Evolutionary conservation across 345 rosid species (phyloP).

Genomic region (Syzygium jambos): DNA sequence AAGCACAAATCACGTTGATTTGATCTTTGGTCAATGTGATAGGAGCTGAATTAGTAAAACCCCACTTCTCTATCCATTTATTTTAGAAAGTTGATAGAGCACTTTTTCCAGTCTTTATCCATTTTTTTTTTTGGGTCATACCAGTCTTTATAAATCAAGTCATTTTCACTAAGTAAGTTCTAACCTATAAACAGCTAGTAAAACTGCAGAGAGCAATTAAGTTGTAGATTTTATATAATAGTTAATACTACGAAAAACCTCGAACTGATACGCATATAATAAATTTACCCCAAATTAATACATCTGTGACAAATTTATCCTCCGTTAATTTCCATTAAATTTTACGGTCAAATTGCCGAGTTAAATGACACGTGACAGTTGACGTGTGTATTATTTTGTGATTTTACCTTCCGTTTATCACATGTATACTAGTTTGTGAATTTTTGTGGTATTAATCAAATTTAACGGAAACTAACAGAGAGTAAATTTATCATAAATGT

Average conservation of each 20-base stretch:
- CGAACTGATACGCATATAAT: no score
- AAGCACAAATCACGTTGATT: not conserved
- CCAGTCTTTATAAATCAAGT: not conserved
- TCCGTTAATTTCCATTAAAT: rapidly evolving
- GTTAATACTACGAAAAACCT: no score
- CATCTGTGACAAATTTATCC: rapidly evolving
- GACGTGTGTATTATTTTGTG: rapidly evolving
- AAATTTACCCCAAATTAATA: no score
- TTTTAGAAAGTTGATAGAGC: not conserved
- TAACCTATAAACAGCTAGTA: not conserved
- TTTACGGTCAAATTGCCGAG: rapidly evolving
- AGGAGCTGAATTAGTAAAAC: not conserved
- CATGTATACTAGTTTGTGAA: no score
- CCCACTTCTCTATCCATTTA: not conserved
- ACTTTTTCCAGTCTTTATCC: not conserved
- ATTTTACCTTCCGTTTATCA: no score
- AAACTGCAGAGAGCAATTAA: not conserved
- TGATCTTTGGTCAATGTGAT: not conserved
- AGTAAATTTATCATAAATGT: no score
- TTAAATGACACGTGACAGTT: rapidly evolving
- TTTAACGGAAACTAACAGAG: rapidly evolving
- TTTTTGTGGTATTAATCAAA: no score
- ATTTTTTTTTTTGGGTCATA: not conserved
- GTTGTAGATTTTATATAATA: not conserved
- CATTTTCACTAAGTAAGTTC: not conserved